Conservation (phyloP, 1,284 basidiomycete species). For the Austroboletus niveus region DNA sequence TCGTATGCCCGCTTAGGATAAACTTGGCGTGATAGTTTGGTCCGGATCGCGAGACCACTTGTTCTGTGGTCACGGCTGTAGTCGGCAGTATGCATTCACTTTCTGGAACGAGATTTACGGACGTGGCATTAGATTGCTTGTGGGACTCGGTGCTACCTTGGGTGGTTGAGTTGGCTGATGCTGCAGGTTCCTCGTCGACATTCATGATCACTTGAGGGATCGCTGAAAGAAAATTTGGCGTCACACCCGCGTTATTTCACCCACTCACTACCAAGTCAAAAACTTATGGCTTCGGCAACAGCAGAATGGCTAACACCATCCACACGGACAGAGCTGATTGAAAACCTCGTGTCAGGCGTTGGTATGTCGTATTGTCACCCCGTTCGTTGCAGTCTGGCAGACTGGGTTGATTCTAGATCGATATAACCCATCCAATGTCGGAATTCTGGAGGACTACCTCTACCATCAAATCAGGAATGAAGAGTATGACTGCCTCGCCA, state of each 20-base stretch:
- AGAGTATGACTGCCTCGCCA: slow-evolving; percentile 92
- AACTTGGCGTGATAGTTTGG: slow-evolving; percentile 46
- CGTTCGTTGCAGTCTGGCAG: slow-evolving; percentile 7
- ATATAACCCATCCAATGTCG: slow-evolving; percentile 93
- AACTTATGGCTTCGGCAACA: slow-evolving; percentile 39
- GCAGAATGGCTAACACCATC: slow-evolving; percentile 67
- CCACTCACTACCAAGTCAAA: not conserved
- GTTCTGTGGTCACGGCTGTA: slow-evolving; percentile 2
- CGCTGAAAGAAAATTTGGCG: not conserved
- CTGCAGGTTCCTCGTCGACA: slow-evolving; percentile 10
- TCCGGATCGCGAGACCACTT: not conserved
- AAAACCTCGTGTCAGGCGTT: slow-evolving; percentile 89
- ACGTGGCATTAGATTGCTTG: slow-evolving; percentile 11
- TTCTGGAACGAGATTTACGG: slow-evolving; percentile 6
- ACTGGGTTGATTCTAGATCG: slow-evolving; percentile 58
- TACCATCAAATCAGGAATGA: slow-evolving; percentile 87
- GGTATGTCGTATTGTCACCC: slow-evolving; percentile 50
- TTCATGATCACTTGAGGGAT: slow-evolving; percentile 14
- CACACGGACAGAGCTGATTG: slow-evolving; percentile 80
- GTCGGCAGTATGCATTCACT: not conserved
- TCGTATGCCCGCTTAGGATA: slow-evolving; percentile 70
- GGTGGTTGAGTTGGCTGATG: not conserved
- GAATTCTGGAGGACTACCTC: slow-evolving; percentile 93
- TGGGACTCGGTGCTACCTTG: slow-evolving; percentile 5
- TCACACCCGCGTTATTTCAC: slow-evolving; percentile 4